phyloP scores from a whole-genome alignment of 148 eudicot species.

The Chenopodium berlandieri region DNA sequence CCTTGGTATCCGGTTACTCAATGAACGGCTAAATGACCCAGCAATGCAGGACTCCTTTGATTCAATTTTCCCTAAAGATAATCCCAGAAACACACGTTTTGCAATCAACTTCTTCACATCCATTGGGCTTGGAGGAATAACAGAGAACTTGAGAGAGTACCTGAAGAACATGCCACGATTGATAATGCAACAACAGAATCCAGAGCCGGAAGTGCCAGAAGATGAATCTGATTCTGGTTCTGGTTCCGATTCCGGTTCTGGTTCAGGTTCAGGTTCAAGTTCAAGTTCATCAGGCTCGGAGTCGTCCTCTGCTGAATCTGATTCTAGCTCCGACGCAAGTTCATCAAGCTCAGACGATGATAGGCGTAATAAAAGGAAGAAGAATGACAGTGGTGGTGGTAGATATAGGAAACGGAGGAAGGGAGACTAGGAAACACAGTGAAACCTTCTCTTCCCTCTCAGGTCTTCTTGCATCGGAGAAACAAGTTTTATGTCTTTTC shows the following conservation, averaged over 20 bases:
- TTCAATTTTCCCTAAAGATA: conserved; percentile 77
- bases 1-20: conserved; percentile 72
- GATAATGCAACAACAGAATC: conserved; percentile 83
- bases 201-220: conserved; percentile 56
- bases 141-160: conserved; percentile 80
- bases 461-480: neutral
- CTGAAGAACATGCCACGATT: conserved; percentile 88
- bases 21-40: conserved; percentile 74
- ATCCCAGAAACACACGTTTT: conserved; percentile 77
- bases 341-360: conserved; percentile 46
- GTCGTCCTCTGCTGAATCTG: conserved; percentile 44
- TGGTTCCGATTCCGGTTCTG: conserved; percentile 34
- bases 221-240: conserved; percentile 42
- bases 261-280: conserved; percentile 23
- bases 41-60: conserved; percentile 74
- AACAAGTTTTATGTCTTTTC: neutral
- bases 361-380: conserved; percentile 43
- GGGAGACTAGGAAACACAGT: neutral
- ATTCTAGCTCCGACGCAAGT: conserved; percentile 30
- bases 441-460: neutral
- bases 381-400: conserved; percentile 35
- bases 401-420: conserved; percentile 17
- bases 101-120: conserved; percentile 87
- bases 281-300: conserved; percentile 35
- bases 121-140: conserved; percentile 87